Percentiles rank a stretch among this genome's conserved stretches.
Conservation (phyloP, 73 alveolate species). For the Blepharisma japonicum region DNA sequence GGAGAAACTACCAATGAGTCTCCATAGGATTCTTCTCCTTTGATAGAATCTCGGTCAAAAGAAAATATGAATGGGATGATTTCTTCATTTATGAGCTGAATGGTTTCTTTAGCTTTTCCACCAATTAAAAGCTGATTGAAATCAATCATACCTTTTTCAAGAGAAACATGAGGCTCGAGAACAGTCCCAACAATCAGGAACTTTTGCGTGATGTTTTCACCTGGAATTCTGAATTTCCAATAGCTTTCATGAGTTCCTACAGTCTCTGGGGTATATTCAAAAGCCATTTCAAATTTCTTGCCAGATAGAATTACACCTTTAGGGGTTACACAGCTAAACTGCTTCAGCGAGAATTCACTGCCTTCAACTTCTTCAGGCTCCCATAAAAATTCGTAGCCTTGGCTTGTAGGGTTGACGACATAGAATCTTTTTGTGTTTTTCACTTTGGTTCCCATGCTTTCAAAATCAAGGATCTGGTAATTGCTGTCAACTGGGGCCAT, state of each 20-base stretch:
- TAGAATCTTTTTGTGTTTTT: slow-evolving; percentile 97
- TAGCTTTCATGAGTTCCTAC: slow-evolving; percentile 98
- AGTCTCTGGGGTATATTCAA: slow-evolving; percentile 97
- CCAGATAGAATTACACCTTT: slow-evolving; percentile 98
- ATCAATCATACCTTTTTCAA: slow-evolving; percentile 97
- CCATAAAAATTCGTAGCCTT: slow-evolving; percentile 99
- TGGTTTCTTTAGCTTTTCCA: slow-evolving; percentile 97
- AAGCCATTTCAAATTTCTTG: slow-evolving; percentile 97
- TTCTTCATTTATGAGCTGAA: slow-evolving; percentile 92
- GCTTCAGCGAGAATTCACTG: slow-evolving; percentile 50
- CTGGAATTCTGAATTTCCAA: slow-evolving; percentile 96
- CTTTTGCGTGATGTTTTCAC: slow-evolving; percentile 92
- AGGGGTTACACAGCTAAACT: slow-evolving; percentile 92
- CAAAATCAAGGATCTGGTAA: slow-evolving; percentile 92
- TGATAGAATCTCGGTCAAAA: slow-evolving; percentile 81
- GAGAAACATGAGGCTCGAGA: slow-evolving; percentile 96
- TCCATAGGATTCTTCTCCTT: slow-evolving; percentile 91
- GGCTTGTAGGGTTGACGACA: slow-evolving; percentile 98
- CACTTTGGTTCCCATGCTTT: slow-evolving; percentile 96
- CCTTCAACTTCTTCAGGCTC: slow-evolving; percentile 73
- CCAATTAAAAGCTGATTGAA: slow-evolving; percentile 98
- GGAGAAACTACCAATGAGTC: slow-evolving; percentile 95
- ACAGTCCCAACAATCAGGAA: slow-evolving; percentile 97
- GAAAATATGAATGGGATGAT: slow-evolving; percentile 95
- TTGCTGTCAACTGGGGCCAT: slow-evolving; percentile 64